These are phyloP conservation scores for Emmonsiellopsis sp. DNA, from an alignment of 2,329 filamentous ascomycete genomes.

Conservation along the genomic window DNA sequence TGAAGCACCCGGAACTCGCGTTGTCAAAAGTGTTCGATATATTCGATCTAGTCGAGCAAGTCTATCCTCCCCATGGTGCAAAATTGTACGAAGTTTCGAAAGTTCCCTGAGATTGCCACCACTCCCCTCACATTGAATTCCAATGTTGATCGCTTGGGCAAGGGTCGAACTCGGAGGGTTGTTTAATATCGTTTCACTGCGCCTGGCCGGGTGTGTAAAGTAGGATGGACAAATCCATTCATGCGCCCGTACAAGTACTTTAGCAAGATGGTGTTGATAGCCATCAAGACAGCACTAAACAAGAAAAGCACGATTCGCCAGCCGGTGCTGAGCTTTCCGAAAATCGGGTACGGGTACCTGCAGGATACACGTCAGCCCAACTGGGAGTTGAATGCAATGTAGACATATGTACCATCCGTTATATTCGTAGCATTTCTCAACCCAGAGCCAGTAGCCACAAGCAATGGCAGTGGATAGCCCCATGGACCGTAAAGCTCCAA, in stretches of 20 bases:
- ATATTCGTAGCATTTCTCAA: conserved; percentile 49
- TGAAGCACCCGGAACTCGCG: too few relatives aligned
- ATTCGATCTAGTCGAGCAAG: too few relatives aligned
- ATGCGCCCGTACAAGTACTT: conserved; percentile 59
- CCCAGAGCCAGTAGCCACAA: conserved; percentile 56
- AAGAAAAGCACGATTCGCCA: conserved; percentile 63
- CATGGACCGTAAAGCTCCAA: conserved; percentile 44
- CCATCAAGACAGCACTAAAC: conserved; percentile 62
- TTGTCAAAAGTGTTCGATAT: too few relatives aligned
- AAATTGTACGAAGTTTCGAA: too few relatives aligned
- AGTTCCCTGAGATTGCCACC: too few relatives aligned
- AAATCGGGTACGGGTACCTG: conserved; percentile 82
- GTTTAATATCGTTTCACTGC: neutral
- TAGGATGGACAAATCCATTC: conserved; percentile 23
- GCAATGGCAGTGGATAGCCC: conserved; percentile 43
- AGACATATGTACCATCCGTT: conserved; percentile 46
- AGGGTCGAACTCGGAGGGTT: too few relatives aligned
- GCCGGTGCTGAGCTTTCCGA: conserved; percentile 55
- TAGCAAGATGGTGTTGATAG: conserved; percentile 56
- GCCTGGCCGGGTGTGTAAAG: too few relatives aligned
- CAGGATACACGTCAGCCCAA: conserved; percentile 6
- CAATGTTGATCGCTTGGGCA: neutral
- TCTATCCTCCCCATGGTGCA: too few relatives aligned
- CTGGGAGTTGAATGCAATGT: neutral
- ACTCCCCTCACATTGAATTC: neutral